These are phyloP conservation scores for Kockovaella imperatae DNA, from an alignment of 768 basidiomycete species.

Conservation along the genomic window DNA sequence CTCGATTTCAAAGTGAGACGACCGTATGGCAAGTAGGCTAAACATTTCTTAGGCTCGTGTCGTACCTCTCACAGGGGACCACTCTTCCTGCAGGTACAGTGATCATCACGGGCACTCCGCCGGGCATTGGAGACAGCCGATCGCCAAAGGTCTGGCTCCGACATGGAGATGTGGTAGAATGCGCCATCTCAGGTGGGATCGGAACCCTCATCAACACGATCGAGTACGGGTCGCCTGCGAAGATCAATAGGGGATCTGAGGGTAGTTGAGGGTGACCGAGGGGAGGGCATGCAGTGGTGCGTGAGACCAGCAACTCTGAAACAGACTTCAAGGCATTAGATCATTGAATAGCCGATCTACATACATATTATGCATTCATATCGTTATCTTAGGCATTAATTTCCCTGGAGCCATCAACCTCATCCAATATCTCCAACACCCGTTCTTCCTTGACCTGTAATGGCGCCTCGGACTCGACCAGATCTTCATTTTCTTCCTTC, in stretches of 20 bases:
- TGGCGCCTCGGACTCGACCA: neutral
- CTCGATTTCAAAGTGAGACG: conserved; percentile 16
- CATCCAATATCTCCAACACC: neutral
- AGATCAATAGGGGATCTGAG: no score
- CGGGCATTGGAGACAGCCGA: conserved; percentile 70
- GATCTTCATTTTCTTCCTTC: neutral
- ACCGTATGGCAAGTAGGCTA: no score
- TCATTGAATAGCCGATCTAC: no score
- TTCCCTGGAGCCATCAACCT: conserved; percentile 1
- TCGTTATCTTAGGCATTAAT: no score
- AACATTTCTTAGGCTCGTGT: conserved; percentile 41
- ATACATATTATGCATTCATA: no score
- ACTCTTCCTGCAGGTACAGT: conserved; percentile 75
- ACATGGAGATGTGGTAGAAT: conserved; percentile 61
- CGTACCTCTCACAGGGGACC: conserved; percentile 75
- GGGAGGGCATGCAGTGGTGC: no score
- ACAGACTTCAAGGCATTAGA: no score
- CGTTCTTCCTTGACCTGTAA: neutral
- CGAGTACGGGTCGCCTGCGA: conserved; percentile 1
- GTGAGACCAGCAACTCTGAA: no score
- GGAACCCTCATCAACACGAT: conserved; percentile 4
- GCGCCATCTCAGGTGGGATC: conserved; percentile 17
- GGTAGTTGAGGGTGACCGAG: no score
- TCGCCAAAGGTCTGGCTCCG: conserved; percentile 64
- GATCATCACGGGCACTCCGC: conserved; percentile 63